These are phyloP conservation scores for Termitomyces bulborhizus DNA, from an alignment of 768 basidiomycete species.

Conservation along the genomic window DNA sequence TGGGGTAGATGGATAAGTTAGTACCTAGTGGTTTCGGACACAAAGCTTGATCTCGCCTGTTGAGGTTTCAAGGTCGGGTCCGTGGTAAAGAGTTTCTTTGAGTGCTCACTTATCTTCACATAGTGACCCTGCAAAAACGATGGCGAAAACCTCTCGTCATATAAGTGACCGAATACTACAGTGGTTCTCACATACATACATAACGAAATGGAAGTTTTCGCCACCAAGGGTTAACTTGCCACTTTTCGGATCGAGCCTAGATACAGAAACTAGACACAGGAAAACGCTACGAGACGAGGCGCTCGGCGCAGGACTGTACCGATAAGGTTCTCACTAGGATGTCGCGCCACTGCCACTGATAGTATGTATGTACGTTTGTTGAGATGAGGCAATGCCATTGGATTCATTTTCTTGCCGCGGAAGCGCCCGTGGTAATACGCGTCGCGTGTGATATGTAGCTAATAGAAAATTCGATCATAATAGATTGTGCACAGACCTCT, in stretches of 20 bases:
- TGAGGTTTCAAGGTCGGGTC: not conserved
- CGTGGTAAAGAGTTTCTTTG: not conserved
- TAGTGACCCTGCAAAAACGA: not conserved
- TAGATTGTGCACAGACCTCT: not conserved
- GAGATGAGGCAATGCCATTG: not conserved
- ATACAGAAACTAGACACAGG: too few species aligned
- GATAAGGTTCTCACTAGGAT: not conserved
- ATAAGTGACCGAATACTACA: not conserved
- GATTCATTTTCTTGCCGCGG: not conserved
- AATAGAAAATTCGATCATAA: not conserved
- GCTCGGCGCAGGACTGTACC: not conserved
- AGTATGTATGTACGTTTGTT: not conserved
- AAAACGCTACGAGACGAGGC: not conserved
- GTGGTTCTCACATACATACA: not conserved
- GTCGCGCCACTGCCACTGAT: not conserved
- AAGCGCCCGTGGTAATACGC: not conserved
- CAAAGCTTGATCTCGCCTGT: too few species aligned
- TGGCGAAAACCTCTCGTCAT: not conserved
- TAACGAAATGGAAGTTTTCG: not conserved
- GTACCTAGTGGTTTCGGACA: not conserved
- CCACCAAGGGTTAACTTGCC: not conserved
- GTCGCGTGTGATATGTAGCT: not conserved
- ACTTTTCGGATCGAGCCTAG: not conserved
- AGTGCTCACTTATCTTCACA: not conserved
- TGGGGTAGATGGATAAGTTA: not conserved